Evolutionary conservation across 495 filamentous ascomycete genomes (phyloP), one percentile per base, ranked within the genome.

Genomic region (Thozetella sp.): DNA sequence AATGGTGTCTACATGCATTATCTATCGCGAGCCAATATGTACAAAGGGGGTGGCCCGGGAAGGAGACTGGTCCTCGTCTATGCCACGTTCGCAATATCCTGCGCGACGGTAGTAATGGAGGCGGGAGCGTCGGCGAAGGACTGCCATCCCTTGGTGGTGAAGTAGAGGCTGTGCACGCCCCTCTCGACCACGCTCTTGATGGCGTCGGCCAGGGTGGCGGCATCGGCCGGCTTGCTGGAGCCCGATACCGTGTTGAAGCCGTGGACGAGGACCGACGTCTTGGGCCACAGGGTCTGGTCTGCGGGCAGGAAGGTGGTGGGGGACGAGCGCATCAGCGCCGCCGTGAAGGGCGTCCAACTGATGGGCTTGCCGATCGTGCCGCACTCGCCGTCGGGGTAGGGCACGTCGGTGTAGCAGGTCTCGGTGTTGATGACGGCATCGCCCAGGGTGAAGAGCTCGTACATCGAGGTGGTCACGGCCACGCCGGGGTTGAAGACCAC

Each of bases 121-220:
- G 43, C 43, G 10, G 43, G 43, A 20, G 9, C 10, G n/a, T 48
- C 43, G 43, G 43, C 9, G 43, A 48, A 48, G 6, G 43, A 48
- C 3, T 9, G 4, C 43, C 43, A 48, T 10, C 43, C 43, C 43
- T 48, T 48, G 9, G 43, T 48, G 43, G 43, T 20, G 43, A 48
- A 48, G 43, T 13, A 48, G 43, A 48, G 10, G 9, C 9, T 10
- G 43, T 48, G 43, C 9, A 48, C 43, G 6, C n/a, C n/a, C 11
- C 43, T 10, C 43, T 48, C 43, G 6, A 48, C 43, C 43, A 48
- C 43, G 43, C 43, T 48, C 43, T 48, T 48, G 43, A 48, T 48
- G 43, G 43, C 43, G n/a, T 48, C 43, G 43, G 43, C 43, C 6
- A 48, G 43, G 6, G 43, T 48, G 43, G 43, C n/a, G n/a, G 43